phyloP scores from a whole-genome alignment of 2,329 filamentous ascomycete genomes.

The Neocatenulostroma microsporum region DNA sequence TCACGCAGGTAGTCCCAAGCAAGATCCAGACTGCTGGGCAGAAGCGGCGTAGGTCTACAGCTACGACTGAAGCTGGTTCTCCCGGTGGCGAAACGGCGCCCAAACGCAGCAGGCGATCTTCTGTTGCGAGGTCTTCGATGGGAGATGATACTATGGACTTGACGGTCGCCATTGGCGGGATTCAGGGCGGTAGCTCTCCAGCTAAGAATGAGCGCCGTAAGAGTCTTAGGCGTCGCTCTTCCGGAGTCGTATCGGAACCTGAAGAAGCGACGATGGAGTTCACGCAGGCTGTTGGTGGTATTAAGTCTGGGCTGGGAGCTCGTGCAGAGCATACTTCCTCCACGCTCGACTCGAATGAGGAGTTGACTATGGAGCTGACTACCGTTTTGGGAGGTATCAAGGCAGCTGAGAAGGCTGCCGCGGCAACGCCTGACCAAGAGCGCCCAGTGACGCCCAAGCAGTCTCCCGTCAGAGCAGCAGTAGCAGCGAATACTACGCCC shows the following conservation, averaged over 20 bases:
- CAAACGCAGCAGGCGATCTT: slow-evolving; percentile 34
- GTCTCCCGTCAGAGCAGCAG: slow-evolving; percentile 43
- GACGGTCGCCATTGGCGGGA: slow-evolving; percentile 31
- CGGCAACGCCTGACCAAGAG: slow-evolving; percentile 4
- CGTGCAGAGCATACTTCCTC: slow-evolving; percentile 13
- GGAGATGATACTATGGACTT: slow-evolving; percentile 38
- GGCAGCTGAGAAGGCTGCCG: slow-evolving; percentile 22
- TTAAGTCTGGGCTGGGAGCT: slow-evolving; percentile 12
- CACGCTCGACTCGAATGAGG: slow-evolving; percentile 35
- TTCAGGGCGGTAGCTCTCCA: slow-evolving; percentile 21
- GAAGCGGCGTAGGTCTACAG: slow-evolving; percentile 37
- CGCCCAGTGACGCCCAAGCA: slow-evolving; percentile 27
- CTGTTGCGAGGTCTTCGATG: slow-evolving; percentile 28
- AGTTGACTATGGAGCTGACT: slow-evolving; percentile 48
- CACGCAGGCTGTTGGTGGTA: slow-evolving; percentile 46
- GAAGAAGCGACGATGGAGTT: slow-evolving; percentile 51
- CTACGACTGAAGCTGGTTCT: slow-evolving; percentile 30
- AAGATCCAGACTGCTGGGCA: slow-evolving; percentile 39
- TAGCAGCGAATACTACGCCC: slow-evolving; percentile 46
- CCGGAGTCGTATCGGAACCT: slow-evolving; percentile 26
- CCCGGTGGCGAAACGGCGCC: slow-evolving; percentile 19
- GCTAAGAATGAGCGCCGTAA: slow-evolving; percentile 19
- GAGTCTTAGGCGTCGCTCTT: slow-evolving; percentile 30
- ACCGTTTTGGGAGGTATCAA: slow-evolving; percentile 41
- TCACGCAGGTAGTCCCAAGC: slow-evolving; percentile 49